Evolutionary conservation across 352 stramenopile genomes (phyloP).

Genomic region (Pythium chondricola): DNA sequence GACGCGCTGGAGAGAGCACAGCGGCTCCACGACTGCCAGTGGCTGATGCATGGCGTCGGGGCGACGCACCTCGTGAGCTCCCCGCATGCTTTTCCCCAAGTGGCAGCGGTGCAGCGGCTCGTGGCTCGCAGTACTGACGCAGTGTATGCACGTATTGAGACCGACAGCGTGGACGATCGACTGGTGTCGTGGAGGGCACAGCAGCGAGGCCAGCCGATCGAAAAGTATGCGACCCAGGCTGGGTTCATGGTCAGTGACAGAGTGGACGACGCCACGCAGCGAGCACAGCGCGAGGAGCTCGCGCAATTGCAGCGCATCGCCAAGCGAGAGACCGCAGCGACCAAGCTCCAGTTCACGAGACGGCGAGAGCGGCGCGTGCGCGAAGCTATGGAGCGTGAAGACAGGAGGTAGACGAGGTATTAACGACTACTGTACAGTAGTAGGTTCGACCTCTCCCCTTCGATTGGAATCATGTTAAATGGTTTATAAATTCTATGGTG

Average conservation of each 20-base stretch:
- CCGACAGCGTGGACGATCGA: constrained; percentile 29
- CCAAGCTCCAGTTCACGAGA: constrained; percentile 26
- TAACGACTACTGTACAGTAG: neutral
- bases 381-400: constrained; percentile 6
- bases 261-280: constrained; percentile 20
- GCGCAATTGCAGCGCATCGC: constrained; percentile 35
- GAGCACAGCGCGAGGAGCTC: constrained; percentile 25
- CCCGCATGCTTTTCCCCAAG: constrained; percentile 39
- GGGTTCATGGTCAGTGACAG: constrained; percentile 53
- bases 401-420: neutral
- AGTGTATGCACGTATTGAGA: constrained; percentile 56
- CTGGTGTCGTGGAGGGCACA: constrained; percentile 42
- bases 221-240: constrained; percentile 33
- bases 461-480: too few species aligned
- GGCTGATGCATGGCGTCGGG: constrained; percentile 20
- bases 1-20: constrained; percentile 65
- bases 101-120: constrained; percentile 34
- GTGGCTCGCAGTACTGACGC: constrained; percentile 46
- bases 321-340: constrained; percentile 31
- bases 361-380: constrained; percentile 18
- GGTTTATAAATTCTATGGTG: neutral
- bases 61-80: constrained; percentile 38
- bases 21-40: constrained; percentile 60
- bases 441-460: too few species aligned
- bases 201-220: constrained; percentile 41